Evolutionary conservation across 306 rosid species (phyloP).

Genomic region (Corylus heterophylla): DNA sequence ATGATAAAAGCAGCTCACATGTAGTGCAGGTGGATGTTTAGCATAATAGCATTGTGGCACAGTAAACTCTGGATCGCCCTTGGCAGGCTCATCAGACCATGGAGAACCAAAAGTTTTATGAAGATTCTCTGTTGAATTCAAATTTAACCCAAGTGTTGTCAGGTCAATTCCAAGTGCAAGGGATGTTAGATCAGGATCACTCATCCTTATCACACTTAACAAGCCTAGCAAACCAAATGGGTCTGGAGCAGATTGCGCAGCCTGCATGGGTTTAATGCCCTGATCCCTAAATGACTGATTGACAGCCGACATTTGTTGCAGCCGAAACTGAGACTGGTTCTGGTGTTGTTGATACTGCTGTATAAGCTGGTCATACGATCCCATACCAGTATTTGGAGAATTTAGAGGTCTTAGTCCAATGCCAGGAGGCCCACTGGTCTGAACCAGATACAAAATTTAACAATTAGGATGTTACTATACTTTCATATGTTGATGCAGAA

Average conservation of each 20-base stretch:
- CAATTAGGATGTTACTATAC: slow-evolving; percentile 21
- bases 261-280: slow-evolving; percentile 69
- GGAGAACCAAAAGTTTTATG: slow-evolving; percentile 97
- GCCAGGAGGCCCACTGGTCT: slow-evolving; percentile 96
- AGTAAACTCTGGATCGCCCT: slow-evolving; percentile 89
- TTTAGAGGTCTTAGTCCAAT: slow-evolving; percentile 88
- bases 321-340: slow-evolving; percentile 83
- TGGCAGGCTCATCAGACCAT: slow-evolving; percentile 95
- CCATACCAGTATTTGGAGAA: slow-evolving; percentile 83
- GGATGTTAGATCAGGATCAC: slow-evolving; percentile 88
- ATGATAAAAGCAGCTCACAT: slow-evolving; percentile 46
- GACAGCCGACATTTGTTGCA: slow-evolving; percentile 78
- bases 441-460: slow-evolving; percentile 25
- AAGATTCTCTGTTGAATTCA: slow-evolving; percentile 93
- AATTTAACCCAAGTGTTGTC: slow-evolving; percentile 86
- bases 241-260: slow-evolving; percentile 75
- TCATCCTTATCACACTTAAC: slow-evolving; percentile 87
- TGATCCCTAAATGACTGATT: slow-evolving; percentile 89
- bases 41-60: slow-evolving; percentile 84
- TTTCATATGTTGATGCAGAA: slow-evolving; percentile 3
- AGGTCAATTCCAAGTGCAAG: slow-evolving; percentile 97
- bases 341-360: slow-evolving; percentile 93
- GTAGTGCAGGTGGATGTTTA: slow-evolving; percentile 78
- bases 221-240: slow-evolving; percentile 93
- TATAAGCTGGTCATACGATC: slow-evolving; percentile 80